Percentiles rank a stretch among this genome's conserved stretches.
These are phyloP conservation scores for Backusella sp. DNA, from an alignment of 192 early-diverging fungal genomes.

Conservation along the genomic window DNA sequence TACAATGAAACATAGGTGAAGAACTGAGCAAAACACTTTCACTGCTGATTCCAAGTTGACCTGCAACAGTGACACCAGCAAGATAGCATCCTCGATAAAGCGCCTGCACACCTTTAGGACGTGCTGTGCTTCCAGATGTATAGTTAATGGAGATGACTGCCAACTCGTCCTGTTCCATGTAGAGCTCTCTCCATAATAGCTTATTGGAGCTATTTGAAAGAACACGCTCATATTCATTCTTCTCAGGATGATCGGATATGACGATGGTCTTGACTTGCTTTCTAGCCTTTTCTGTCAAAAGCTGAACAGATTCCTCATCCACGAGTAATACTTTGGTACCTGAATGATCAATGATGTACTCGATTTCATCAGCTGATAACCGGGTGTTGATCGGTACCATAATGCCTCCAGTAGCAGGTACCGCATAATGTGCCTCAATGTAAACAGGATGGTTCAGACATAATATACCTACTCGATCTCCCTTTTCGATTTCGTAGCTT, in stretches of 20 bases:
- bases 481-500: conserved; percentile 31
- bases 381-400: conserved; percentile 61
- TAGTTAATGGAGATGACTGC: conserved; percentile 54
- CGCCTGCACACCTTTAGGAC: conserved; percentile 55
- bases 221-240: conserved; percentile 51
- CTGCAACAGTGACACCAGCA: conserved; percentile 35
- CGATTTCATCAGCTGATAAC: conserved; percentile 48
- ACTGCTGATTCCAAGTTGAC: conserved; percentile 41
- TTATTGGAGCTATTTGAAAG: conserved; percentile 20
- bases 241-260: conserved; percentile 22
- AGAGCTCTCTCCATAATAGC: conserved; percentile 40
- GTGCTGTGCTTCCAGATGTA: conserved; percentile 58
- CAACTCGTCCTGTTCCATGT: conserved; percentile 44
- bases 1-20: conserved; percentile 60
- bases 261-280: neutral
- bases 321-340: conserved; percentile 47
- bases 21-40: conserved; percentile 50
- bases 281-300: conserved; percentile 20
- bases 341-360: conserved; percentile 55
- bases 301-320: conserved; percentile 40
- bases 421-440: conserved; percentile 61
- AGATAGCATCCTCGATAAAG: conserved; percentile 57
- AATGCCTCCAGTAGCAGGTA: conserved; percentile 53
- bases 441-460: conserved; percentile 55
- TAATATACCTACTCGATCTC: conserved; percentile 55